Conservation (phyloP, 257 asterid species). For the Solanum etuberosum region DNA sequence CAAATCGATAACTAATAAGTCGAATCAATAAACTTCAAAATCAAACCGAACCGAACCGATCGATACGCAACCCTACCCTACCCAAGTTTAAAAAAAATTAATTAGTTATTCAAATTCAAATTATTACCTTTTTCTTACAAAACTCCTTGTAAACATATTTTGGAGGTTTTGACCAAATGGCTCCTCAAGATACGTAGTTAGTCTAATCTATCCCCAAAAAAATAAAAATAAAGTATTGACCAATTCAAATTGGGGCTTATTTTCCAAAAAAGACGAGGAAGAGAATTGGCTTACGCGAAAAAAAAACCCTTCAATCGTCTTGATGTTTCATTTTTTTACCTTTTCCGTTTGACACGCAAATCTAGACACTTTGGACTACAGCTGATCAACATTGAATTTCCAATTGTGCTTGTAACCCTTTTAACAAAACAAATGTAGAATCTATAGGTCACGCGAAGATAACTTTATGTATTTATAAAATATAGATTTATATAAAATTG, state of each 20-base stretch:
- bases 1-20: fast-evolving
- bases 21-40: too few relatives aligned
- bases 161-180: not conserved
- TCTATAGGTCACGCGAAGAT: fast-evolving
- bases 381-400: not conserved
- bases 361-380: not conserved
- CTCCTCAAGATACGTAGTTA: not conserved
- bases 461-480: not conserved
- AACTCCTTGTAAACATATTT: not conserved
- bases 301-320: not conserved
- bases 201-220: not conserved
- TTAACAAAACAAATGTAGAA: not conserved
- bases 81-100: too few relatives aligned
- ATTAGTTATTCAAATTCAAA: not conserved
- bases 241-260: not conserved
- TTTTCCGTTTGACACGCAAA: not conserved
- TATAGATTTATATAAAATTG: not conserved
- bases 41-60: too few relatives aligned
- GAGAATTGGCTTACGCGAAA: not conserved
- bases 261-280: not conserved
- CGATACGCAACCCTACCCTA: fast-evolving
- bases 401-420: not conserved
- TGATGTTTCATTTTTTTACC: not conserved
- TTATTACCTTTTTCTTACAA: not conserved
- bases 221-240: not conserved